Conservation (phyloP, 495 filamentous ascomycete species). For the Trichoderma gamsii region DNA sequence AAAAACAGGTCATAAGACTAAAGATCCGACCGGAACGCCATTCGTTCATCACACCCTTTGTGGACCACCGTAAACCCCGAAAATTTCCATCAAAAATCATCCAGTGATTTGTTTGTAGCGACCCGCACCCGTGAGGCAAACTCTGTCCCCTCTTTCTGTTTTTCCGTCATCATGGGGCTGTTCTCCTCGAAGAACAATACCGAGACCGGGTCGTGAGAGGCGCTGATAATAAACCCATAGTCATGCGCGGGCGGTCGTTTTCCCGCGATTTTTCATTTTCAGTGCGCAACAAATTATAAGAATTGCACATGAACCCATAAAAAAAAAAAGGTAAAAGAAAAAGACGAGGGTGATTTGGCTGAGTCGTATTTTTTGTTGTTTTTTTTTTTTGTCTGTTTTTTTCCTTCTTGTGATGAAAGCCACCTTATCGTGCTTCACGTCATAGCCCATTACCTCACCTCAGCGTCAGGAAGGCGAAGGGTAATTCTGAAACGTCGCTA, state of each 20-base stretch:
- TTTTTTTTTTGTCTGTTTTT: no score
- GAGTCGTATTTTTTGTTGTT: no score
- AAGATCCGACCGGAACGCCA: constrained; percentile 4
- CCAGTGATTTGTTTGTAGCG: not conserved
- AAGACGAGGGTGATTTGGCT: not conserved
- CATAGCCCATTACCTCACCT: not conserved
- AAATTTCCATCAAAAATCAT: constrained; percentile 14
- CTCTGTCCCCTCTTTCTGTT: not conserved
- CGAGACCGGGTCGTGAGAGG: not conserved
- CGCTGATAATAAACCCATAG: constrained; percentile 3
- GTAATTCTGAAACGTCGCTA: not conserved
- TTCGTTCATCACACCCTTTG: not conserved
- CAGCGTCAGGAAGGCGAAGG: not conserved
- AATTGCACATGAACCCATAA: not conserved
- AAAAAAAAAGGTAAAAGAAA: not conserved
- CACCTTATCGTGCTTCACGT: not conserved
- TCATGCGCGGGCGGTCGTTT: constrained; percentile 6
- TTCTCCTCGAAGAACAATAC: not conserved
- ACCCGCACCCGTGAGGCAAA: not conserved
- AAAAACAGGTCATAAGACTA: not conserved
- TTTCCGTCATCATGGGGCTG: not conserved
- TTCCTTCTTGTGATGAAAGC: no score
- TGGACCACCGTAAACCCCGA: constrained; percentile 5
- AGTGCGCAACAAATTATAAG: not conserved
- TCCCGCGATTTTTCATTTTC: not conserved